Evolutionary conservation across 305 asterid genomes (phyloP).

Genomic region (Fraxinus latifolia): DNA sequence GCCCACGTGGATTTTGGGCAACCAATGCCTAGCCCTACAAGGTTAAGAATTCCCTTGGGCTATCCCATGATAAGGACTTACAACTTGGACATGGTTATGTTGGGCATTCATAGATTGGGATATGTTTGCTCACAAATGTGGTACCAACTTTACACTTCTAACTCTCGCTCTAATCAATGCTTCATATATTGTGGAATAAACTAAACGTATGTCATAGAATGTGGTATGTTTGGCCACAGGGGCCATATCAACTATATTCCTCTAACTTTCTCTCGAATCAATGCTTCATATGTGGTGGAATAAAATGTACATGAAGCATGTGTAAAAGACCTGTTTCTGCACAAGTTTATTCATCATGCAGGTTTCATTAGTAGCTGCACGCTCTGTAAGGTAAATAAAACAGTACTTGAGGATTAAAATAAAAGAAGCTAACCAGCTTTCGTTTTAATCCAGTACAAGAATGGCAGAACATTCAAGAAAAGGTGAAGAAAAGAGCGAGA

Average conservation of each 20-base stretch:
- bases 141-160: neutral
- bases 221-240: neutral
- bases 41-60: neutral
- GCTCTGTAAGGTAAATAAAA: neutral
- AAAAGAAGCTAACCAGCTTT: neutral
- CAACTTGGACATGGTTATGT: neutral
- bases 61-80: neutral
- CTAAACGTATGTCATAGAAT: neutral
- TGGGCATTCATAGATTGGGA: neutral
- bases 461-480: slow-evolving; percentile 36
- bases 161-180: neutral
- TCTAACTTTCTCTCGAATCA: neutral
- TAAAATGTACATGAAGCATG: neutral
- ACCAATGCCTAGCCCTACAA: neutral
- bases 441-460: slow-evolving; percentile 22
- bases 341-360: neutral
- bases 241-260: neutral
- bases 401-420: neutral
- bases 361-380: neutral
- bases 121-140: neutral
- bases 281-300: neutral
- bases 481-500: slow-evolving; percentile 15
- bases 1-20: neutral
- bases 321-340: neutral
- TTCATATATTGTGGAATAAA: neutral